Evolutionary conservation across 176 grass and related monocot genomes (phyloP).

Genomic region (Themeda triandra): DNA sequence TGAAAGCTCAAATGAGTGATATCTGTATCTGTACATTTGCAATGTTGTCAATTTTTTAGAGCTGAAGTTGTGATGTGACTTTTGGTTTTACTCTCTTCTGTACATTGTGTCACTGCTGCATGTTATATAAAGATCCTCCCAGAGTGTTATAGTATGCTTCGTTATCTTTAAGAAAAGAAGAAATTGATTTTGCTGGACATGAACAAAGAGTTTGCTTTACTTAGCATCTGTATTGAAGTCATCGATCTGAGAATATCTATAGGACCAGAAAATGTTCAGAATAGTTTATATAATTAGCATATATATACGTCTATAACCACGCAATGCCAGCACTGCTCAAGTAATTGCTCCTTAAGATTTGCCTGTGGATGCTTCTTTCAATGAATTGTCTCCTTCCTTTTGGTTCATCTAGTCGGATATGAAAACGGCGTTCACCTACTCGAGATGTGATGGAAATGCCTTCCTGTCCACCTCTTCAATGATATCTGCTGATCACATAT

Average conservation of each 20-base stretch:
- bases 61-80: background rate
- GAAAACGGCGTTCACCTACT: conserved; percentile 15
- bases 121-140: background rate
- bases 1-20: background rate
- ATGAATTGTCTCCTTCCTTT: background rate
- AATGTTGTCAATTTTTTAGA: background rate
- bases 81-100: background rate
- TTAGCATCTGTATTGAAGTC: background rate
- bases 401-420: background rate
- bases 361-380: background rate
- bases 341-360: background rate
- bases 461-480: background rate
- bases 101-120: background rate
- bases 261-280: background rate
- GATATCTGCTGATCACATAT: background rate
- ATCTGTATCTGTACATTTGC: background rate
- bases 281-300: background rate
- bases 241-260: background rate
- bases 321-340: background rate
- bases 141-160: background rate
- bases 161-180: too few species aligned
- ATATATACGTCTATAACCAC: background rate
- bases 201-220: too few species aligned
- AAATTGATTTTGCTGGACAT: too few species aligned
- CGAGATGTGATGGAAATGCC: conserved; percentile 19